Evolutionary conservation across 2,329 filamentous ascomycete genomes (phyloP).

Genomic region (Coleophoma eucalyptorum): DNA sequence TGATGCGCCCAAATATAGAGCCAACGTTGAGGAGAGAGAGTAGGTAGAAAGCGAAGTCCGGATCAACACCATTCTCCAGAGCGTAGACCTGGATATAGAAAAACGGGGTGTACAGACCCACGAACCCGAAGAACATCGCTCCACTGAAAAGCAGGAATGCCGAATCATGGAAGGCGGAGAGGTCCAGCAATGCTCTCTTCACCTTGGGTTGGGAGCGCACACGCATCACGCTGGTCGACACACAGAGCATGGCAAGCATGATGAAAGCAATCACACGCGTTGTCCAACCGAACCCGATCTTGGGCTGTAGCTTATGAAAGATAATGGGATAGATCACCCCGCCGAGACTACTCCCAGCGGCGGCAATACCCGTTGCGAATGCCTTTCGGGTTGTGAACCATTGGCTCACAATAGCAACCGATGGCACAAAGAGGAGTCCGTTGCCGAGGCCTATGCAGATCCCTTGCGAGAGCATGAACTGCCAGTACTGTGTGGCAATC

Average conservation of each 20-base stretch:
- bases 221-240: background rate
- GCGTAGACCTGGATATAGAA: slow-evolving; percentile 15
- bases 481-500: slow-evolving; percentile 35
- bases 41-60: slow-evolving; percentile 14
- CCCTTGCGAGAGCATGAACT: slow-evolving; percentile 40
- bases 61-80: slow-evolving; percentile 6
- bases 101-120: slow-evolving; percentile 17
- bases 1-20: slow-evolving; percentile 15
- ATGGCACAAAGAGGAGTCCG: slow-evolving; percentile 38
- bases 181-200: background rate
- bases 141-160: slow-evolving; percentile 31
- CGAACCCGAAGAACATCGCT: slow-evolving; percentile 39
- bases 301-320: slow-evolving; percentile 41
- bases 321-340: slow-evolving; percentile 60
- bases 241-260: background rate
- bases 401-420: slow-evolving; percentile 55
- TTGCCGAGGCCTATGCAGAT: slow-evolving; percentile 40
- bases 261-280: slow-evolving; percentile 7
- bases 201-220: background rate
- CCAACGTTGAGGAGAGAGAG: slow-evolving; percentile 14
- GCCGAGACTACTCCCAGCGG: slow-evolving; percentile 54
- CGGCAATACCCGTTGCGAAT: slow-evolving; percentile 31
- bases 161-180: slow-evolving; percentile 1
- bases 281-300: slow-evolving; percentile 6
- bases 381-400: slow-evolving; percentile 32